Conservation (phyloP, 495 filamentous ascomycete genomes). For the Aspergillus haitiensis region DNA sequence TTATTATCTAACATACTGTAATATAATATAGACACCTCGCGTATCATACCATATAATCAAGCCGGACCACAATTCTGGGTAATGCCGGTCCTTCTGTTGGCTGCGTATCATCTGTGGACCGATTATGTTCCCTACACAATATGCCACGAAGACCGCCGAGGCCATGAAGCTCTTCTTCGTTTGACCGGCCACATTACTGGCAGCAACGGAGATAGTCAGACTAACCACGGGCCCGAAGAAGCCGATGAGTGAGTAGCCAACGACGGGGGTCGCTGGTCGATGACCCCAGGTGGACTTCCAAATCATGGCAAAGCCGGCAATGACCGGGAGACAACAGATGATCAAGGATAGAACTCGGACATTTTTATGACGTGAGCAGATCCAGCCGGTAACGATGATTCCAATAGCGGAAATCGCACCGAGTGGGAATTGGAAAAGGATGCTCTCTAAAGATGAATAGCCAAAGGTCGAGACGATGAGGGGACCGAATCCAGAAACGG, state of each 20-base stretch:
- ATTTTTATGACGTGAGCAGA: slow-evolving; percentile 58
- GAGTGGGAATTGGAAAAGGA: slow-evolving; percentile 72
- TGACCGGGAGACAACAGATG: slow-evolving; percentile 65
- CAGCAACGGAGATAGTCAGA: slow-evolving; percentile 65
- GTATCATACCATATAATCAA: slow-evolving; percentile 63
- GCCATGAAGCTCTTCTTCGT: slow-evolving; percentile 78
- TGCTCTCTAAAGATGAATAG: slow-evolving; percentile 61
- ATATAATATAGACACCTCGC: too few relatives aligned
- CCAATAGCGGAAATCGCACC: slow-evolving; percentile 62
- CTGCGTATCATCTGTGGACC: slow-evolving; percentile 67
- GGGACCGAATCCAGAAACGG: slow-evolving; percentile 71
- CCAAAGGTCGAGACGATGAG: slow-evolving; percentile 75
- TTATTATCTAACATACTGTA: too few relatives aligned
- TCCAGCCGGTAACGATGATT: slow-evolving; percentile 63
- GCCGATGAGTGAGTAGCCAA: slow-evolving; percentile 68
- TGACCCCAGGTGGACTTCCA: slow-evolving; percentile 69
- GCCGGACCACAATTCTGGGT: slow-evolving; percentile 68
- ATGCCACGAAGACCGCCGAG: slow-evolving; percentile 70
- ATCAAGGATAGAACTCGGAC: slow-evolving; percentile 64
- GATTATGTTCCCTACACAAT: slow-evolving; percentile 72
- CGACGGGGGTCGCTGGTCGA: slow-evolving; percentile 61
- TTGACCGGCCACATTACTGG: slow-evolving; percentile 71
- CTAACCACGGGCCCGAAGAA: slow-evolving; percentile 68
- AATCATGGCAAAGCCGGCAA: slow-evolving; percentile 71
- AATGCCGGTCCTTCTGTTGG: slow-evolving; percentile 60